Evolutionary conservation across 139 green algal genomes (phyloP), one percentile per base, ranked within the genome.

Genomic region (Haematococcus lacustris): DNA sequence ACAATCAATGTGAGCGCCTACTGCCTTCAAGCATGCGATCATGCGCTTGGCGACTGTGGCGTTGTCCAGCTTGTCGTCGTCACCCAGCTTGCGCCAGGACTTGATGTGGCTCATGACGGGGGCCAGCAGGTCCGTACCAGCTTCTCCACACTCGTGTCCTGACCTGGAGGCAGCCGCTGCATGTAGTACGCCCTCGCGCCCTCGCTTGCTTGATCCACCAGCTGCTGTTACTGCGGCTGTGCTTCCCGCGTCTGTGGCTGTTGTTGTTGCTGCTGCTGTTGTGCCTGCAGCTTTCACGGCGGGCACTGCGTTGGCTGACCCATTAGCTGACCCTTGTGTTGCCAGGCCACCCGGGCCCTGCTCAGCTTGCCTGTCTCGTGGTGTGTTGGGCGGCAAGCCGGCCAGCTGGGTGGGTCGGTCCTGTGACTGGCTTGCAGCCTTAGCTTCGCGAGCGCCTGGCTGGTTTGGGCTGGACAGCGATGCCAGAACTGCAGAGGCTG

Each of bases 181-280:
- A 70, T 3, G 57, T 53, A n/a, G n/a, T 34, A 25, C 39, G 34
- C n/a, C 35, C 2, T 40, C 30, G 34, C 61, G 43, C 33, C 38
- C 13, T 35, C 33, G 4, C 47, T 51, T 40, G 51, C n/a, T 50
- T 37, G 30, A 5, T 38, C 64, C 41, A 37, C 62, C 28, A 38
- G 33, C 2, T 41, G 68, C 33, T 72, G 76, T 43, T 33, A n/a
- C 38, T 26, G 50, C 25, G 17, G 53, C 66, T 69, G 51, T 39
- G 4, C 17, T 23, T 34, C 26, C 38, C 32, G 9, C 28, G 57
- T 41, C 62, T 38, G 35, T n/a, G 59, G 66, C 37, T 73, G 66
- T 40, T 70, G 66, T 30, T 50, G 66, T 28, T 41, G 37, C 69
- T 59, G 51, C 69, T 59, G 35, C 69, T 39, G 51, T 51, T 43